Base-by-base conservation (phyloP, 2,329 filamentous ascomycete species). In the Alternaria incomplexa region DNA sequence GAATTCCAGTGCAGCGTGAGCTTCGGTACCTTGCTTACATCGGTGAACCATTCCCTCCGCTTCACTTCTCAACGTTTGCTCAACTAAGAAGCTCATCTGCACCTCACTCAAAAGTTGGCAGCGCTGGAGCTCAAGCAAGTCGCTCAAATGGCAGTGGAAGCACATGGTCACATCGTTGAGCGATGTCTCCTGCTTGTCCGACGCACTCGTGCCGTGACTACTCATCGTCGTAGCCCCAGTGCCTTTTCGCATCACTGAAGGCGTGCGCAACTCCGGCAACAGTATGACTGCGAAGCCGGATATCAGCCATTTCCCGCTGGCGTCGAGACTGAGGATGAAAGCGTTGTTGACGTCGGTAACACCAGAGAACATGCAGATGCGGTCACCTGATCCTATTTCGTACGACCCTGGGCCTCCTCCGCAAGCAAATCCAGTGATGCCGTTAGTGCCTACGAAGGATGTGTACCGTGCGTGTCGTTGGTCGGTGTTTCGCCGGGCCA, bases 81-180 rank as follows among this genome's bases (percentile, higher is more conserved):
- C 48, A 28, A 67, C n/a, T 7, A 67, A 15, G 6, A 40, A 54
- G 20, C 56, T 43, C 28, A 69, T 56, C 15, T 69, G 67, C 9
- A 23, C 22, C 1, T 57, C 36, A 12, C 56, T 62, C 12, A 69
- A 17, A 10, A 67, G 55, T 8, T 57, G 58, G 23, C 67, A 69
- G 3, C 67, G 62, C 13, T 58, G 63, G 1, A 69, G 53, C 12
- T 69, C 67, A 3, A 69, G 36, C 12, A 69, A 30, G 22, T 69
- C 67, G 11, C 58, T 61, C 46, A 69, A 32, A 15, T 65, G 57
- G n/a, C 67, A 69, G 46, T 69, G 67, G 1, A 69, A 69, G 20
- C 67, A 69, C 46, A 67, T 40, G 0, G 13, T 32, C 22, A 30
- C 51, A 6, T 65, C 32, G 6, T 13, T 22, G 13, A 36, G 25